These are phyloP conservation scores for Vaccinium macrocarpon DNA, from an alignment of 148 eudicot species.

Conservation along the genomic window DNA sequence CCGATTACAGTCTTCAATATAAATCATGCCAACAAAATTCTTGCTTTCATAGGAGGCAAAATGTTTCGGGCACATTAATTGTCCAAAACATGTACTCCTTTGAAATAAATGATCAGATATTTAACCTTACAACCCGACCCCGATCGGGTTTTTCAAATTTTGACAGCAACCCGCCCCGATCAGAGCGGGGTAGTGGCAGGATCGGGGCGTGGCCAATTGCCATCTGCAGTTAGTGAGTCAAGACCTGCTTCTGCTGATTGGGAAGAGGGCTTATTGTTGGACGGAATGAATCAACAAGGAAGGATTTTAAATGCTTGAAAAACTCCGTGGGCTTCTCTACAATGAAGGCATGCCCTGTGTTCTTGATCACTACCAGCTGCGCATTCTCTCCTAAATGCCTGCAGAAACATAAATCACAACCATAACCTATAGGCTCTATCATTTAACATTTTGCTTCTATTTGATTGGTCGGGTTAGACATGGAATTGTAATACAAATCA, in stretches of 20 bases:
- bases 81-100: neutral
- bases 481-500: neutral
- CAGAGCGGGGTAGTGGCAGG: too few relatives aligned
- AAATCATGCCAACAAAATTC: neutral
- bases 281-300: conserved; percentile 33
- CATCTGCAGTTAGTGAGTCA: neutral
- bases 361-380: conserved; percentile 50
- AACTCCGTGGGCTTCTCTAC: conserved; percentile 66
- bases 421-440: neutral
- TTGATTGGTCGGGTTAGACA: neutral
- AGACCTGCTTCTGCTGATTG: neutral
- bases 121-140: neutral
- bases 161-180: neutral
- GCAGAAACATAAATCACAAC: conserved; percentile 16
- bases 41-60: neutral
- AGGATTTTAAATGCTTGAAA: conserved; percentile 47
- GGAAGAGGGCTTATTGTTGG: neutral
- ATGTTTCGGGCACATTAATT: neutral
- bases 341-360: conserved; percentile 65
- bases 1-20: neutral
- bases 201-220: too few relatives aligned
- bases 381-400: conserved; percentile 81
- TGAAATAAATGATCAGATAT: neutral
- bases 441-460: neutral
- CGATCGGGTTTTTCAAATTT: neutral